Conservation (phyloP, 345 rosid species). For the Eutrema heterophyllum region DNA sequence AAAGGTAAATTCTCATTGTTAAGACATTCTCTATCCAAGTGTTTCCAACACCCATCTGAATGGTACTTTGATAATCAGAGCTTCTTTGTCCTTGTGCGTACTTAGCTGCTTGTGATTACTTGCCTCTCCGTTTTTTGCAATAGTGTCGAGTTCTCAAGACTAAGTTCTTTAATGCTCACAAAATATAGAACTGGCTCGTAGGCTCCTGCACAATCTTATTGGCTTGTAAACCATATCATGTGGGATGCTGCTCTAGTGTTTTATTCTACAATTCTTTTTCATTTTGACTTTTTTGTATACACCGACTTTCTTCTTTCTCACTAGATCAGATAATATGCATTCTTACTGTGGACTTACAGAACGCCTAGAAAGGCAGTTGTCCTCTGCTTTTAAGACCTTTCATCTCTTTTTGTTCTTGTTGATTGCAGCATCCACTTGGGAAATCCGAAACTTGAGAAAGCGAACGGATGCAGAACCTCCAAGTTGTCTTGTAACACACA, state of each 20-base stretch:
- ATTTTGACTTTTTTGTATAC: neutral
- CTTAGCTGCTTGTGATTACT: conserved; percentile 1
- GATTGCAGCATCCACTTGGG: conserved; percentile 90
- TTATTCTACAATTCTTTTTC: conserved; percentile 4
- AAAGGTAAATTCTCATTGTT: neutral
- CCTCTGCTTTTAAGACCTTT: neutral
- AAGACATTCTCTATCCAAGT: conserved; percentile 1
- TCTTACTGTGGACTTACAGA: conserved; percentile 5
- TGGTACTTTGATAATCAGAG: conserved; percentile 1
- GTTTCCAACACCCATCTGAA: neutral
- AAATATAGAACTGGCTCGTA: neutral
- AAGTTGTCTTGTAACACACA: conserved; percentile 78
- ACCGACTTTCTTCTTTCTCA: conserved; percentile 4
- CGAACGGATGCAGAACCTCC: conserved; percentile 53
- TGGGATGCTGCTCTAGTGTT: conserved; percentile 3
- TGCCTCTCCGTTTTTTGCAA: conserved; percentile 4
- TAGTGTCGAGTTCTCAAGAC: conserved; percentile 7
- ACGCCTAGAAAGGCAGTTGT: neutral
- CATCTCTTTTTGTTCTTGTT: conserved; percentile 14
- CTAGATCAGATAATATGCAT: conserved; percentile 6
- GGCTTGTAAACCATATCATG: conserved; percentile 4
- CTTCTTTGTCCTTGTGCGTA: conserved; percentile 3
- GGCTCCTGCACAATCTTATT: neutral
- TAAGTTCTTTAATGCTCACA: neutral
- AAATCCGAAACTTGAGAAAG: conserved; percentile 58